Conservation (phyloP, 2,329 filamentous ascomycete genomes). For the Tolypocladium ovalisporum region DNA sequence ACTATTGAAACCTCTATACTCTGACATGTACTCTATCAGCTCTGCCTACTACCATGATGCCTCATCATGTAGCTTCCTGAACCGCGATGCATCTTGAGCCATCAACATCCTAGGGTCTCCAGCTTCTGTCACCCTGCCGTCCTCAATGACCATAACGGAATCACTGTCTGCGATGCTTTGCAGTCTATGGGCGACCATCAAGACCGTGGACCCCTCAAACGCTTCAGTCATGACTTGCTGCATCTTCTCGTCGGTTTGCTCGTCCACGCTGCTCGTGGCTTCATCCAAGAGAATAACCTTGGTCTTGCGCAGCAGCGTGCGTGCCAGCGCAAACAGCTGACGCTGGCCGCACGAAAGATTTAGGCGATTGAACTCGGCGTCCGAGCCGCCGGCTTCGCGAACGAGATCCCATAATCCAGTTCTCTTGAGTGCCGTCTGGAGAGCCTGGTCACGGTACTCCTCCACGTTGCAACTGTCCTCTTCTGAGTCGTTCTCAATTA, state of each 20-base stretch:
- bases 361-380: too few species aligned
- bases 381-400: too few species aligned
- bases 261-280: neutral
- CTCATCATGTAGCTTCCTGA: neutral
- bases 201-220: neutral
- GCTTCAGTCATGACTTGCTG: neutral
- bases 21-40: too few species aligned
- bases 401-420: too few species aligned
- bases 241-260: neutral
- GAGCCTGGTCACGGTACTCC: too few species aligned
- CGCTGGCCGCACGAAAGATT: too few species aligned
- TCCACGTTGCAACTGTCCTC: too few species aligned
- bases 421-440: too few species aligned
- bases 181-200: neutral
- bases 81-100: neutral
- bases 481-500: too few species aligned
- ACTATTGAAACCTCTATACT: too few species aligned
- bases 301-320: too few species aligned
- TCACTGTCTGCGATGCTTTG: neutral
- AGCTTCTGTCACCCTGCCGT: neutral
- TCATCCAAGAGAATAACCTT: neutral
- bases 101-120: neutral
- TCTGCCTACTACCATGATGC: neutral
- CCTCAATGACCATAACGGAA: neutral
- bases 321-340: too few species aligned